Percentiles rank a stretch among this genome's conserved stretches.
Evolutionary conservation across 306 rosid genomes (phyloP).

Genomic region (Cicer cuneatum): DNA sequence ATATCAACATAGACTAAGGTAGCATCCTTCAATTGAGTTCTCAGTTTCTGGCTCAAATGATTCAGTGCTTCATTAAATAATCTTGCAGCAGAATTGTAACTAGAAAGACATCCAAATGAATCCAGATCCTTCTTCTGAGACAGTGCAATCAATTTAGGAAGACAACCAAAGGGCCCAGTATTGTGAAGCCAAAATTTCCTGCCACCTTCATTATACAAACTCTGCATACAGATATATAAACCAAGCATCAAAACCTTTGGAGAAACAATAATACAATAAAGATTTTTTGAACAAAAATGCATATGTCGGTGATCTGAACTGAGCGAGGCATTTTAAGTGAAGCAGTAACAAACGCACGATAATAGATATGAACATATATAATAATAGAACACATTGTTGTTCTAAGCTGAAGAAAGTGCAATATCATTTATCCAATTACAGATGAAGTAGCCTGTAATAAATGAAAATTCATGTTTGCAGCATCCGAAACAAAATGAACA

Average conservation of each 20-base stretch:
- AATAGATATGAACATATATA: neutral
- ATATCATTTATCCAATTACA: neutral
- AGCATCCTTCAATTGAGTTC: slow-evolving; percentile 64
- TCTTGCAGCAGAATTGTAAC: slow-evolving; percentile 71
- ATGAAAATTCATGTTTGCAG: slow-evolving; percentile 5
- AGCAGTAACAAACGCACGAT: neutral
- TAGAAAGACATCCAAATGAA: slow-evolving; percentile 71
- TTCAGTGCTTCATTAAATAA: slow-evolving; percentile 72
- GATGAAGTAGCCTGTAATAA: neutral
- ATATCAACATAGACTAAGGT: slow-evolving; percentile 79
- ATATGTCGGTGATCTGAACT: slow-evolving; percentile 19
- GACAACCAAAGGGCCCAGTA: slow-evolving; percentile 94
- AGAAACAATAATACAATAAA: slow-evolving; percentile 9
- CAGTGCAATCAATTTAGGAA: slow-evolving; percentile 75
- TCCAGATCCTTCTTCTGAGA: slow-evolving; percentile 61
- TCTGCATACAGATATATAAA: slow-evolving; percentile 51
- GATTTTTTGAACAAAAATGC: neutral
- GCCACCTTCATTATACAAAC: slow-evolving; percentile 73
- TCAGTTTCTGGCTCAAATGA: slow-evolving; percentile 53
- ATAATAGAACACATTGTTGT: neutral
- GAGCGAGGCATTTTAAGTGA: neutral
- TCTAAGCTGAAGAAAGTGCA: slow-evolving; percentile 3
- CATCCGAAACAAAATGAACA: neutral
- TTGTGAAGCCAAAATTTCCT: slow-evolving; percentile 97
- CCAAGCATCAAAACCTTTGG: slow-evolving; percentile 12